Conservation (phyloP, 345 rosid genomes). For the Pugionium dolabratum region DNA sequence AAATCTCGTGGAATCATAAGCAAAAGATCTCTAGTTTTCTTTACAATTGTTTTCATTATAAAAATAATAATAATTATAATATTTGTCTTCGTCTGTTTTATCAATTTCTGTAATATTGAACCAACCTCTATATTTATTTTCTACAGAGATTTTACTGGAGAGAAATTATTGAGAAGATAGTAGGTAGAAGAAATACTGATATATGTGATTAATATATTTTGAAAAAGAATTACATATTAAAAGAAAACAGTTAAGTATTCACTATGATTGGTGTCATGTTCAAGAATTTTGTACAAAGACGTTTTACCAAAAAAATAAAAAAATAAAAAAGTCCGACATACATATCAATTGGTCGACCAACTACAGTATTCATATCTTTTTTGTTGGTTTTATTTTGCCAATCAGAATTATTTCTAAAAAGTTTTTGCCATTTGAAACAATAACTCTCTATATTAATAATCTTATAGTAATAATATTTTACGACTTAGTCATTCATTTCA, state of each 20-base stretch:
- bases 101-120: not conserved
- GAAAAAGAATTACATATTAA: not conserved
- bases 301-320: too few relatives aligned
- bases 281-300: not conserved
- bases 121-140: not conserved
- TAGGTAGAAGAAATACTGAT: not conserved
- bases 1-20: not conserved
- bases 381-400: conserved; percentile 2
- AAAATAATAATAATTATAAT: too few relatives aligned
- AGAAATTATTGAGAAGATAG: not conserved
- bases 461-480: too few relatives aligned
- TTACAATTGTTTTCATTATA: too few relatives aligned
- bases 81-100: not conserved
- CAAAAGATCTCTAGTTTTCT: not conserved
- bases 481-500: not conserved
- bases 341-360: conserved; percentile 29
- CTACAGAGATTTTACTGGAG: not conserved
- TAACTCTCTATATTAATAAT: not conserved
- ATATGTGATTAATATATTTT: not conserved
- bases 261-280: not conserved
- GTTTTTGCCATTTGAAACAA: not conserved
- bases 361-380: conserved; percentile 30
- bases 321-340: conserved; percentile 13
- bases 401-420: too few relatives aligned
- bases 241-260: too few relatives aligned